These are phyloP conservation scores for Aspergillus thermomutatus DNA, from an alignment of 2,329 filamentous ascomycete species.

Conservation along the genomic window DNA sequence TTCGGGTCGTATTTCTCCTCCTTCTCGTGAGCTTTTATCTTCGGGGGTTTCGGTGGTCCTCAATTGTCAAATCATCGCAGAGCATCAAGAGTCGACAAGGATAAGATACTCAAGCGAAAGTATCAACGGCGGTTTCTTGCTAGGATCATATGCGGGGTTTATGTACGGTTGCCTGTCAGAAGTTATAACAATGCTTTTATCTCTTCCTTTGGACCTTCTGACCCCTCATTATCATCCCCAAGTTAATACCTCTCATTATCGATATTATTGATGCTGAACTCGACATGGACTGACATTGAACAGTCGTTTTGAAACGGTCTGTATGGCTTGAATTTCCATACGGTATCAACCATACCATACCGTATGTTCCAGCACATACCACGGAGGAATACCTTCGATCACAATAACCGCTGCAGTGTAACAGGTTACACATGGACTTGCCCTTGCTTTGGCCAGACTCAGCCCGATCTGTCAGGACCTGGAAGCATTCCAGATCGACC, in stretches of 20 bases:
- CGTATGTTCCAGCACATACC: conserved; percentile 1
- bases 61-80: conserved; percentile 5
- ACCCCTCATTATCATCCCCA: not conserved
- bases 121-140: not conserved
- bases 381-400: not conserved
- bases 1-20: not conserved
- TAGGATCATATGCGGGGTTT: conserved; percentile 8
- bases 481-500: not conserved
- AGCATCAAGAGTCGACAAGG: not conserved
- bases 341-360: conserved; percentile 6
- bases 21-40: not conserved
- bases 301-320: not conserved
- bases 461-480: not conserved
- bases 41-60: not conserved
- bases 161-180: not conserved
- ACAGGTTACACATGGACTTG: conserved; percentile 3
- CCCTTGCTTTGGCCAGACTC: conserved; percentile 6
- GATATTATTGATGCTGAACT: not conserved
- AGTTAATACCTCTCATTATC: not conserved
- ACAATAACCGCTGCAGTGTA: not conserved
- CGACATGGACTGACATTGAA: not conserved
- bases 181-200: not conserved
- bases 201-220: not conserved
- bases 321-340: not conserved
- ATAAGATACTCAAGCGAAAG: not conserved